A percentile compares a stretch with the other conserved stretches of the same genome.
Evolutionary conservation across 2,329 filamentous ascomycete species (phyloP).

Genomic region (Ciborinia camelliae): DNA sequence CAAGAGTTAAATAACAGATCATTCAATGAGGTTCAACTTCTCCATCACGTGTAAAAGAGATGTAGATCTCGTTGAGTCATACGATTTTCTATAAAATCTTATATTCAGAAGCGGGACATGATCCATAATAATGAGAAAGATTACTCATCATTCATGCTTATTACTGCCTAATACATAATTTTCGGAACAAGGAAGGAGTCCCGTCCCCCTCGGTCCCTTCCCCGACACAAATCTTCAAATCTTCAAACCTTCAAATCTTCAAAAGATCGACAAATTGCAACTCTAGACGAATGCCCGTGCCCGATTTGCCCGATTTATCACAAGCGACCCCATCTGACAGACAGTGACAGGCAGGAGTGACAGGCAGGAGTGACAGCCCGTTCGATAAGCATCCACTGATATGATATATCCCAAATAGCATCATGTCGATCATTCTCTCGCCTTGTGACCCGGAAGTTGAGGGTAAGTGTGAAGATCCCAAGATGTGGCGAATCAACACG

Average conservation of each 20-base stretch:
- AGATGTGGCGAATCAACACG: slow-evolving; percentile 13
- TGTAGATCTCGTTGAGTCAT: slow-evolving; percentile 3
- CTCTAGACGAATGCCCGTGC: slow-evolving; percentile 9
- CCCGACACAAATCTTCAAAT: no score
- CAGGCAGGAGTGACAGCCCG: no score
- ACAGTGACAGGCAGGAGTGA: no score
- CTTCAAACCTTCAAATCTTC: no score
- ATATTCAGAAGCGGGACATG: slow-evolving; percentile 18
- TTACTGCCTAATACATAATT: not conserved
- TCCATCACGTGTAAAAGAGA: not conserved
- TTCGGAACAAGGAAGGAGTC: not conserved
- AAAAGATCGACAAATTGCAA: slow-evolving; percentile 7
- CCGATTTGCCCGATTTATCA: slow-evolving; percentile 13
- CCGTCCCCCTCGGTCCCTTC: no score
- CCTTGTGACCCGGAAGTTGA: slow-evolving; percentile 1
- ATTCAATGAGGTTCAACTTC: not conserved
- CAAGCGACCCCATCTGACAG: slow-evolving; percentile 12
- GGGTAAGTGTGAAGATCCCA: slow-evolving; percentile 7
- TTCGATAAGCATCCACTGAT: slow-evolving; percentile 1
- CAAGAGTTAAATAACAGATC: not conserved
- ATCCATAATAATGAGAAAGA: slow-evolving; percentile 23
- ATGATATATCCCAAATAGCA: slow-evolving; percentile 1
- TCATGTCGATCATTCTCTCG: slow-evolving; percentile 11
- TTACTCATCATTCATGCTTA: slow-evolving; percentile 20
- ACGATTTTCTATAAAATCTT: not conserved